Evolutionary conservation across 306 rosid genomes (phyloP).

Genomic region (Sicyos baderoa): DNA sequence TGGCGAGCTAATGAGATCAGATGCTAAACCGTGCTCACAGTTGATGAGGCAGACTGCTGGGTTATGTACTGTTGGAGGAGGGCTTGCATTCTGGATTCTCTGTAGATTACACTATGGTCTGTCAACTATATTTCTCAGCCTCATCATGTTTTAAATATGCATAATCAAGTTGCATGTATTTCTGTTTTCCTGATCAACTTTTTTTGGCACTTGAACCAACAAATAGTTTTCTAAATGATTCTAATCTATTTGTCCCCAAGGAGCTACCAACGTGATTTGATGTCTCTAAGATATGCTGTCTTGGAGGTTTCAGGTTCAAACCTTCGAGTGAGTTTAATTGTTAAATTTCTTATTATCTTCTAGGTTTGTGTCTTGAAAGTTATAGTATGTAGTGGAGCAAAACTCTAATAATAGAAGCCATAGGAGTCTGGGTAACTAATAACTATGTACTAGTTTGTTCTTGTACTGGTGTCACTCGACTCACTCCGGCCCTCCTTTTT

Average conservation of each 20-base stretch:
- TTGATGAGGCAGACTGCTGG: conserved; percentile 82
- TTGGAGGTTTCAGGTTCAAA: too few species aligned
- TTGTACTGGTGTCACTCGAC: too few species aligned
- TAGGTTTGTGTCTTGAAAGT: too few species aligned
- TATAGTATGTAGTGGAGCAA: too few species aligned
- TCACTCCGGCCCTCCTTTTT: too few species aligned
- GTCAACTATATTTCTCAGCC: conserved; percentile 20
- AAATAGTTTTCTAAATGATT: not conserved
- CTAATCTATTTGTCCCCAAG: not conserved
- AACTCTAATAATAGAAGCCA: too few species aligned
- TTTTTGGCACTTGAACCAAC: not conserved
- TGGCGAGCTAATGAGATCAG: conserved; percentile 81
- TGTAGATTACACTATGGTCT: conserved; percentile 80
- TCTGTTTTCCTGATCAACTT: not conserved
- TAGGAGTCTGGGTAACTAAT: too few species aligned
- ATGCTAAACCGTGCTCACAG: conserved; percentile 76
- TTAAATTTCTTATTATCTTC: too few species aligned
- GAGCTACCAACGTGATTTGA: too few species aligned
- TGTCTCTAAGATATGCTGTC: too few species aligned
- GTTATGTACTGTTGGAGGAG: conserved; percentile 78
- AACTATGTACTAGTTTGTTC: too few species aligned
- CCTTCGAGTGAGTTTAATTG: too few species aligned
- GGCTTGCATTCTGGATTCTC: conserved; percentile 75
- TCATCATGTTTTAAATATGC: not conserved
- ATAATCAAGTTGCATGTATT: conserved; percentile 7